These are phyloP conservation scores for Marchantia paleacea DNA, from an alignment of 225 moss, liverwort and hornwort genomes.

Conservation along the genomic window DNA sequence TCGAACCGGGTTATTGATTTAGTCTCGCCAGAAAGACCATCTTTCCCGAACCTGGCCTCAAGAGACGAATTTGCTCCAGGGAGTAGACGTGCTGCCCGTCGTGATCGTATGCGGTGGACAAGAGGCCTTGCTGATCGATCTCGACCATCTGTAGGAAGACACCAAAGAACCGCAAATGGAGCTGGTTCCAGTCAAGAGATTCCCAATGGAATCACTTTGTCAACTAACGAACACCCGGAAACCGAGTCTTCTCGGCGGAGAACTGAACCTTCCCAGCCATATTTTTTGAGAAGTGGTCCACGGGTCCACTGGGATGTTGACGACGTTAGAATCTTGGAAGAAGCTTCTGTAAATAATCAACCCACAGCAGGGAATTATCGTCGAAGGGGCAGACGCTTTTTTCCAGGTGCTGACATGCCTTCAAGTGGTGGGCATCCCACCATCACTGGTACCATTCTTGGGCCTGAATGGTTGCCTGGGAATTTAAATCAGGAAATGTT, in stretches of 20 bases:
- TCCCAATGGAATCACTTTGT: background rate
- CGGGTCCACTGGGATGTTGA: background rate
- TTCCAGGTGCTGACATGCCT: background rate
- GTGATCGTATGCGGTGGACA: background rate
- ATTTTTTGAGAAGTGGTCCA: background rate
- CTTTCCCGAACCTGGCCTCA: background rate
- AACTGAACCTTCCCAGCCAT: background rate
- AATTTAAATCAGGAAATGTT: background rate
- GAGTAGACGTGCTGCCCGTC: constrained; percentile 1
- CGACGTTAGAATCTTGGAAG: background rate
- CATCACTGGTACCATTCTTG: background rate
- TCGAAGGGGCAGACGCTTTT: background rate
- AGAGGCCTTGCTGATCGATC: background rate
- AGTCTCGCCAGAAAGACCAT: constrained; percentile 19
- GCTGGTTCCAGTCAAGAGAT: constrained; percentile 17
- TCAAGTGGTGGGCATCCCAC: background rate
- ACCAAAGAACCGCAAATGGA: constrained; percentile 10
- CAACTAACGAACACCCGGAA: background rate
- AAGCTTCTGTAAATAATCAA: background rate
- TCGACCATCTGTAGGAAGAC: constrained; percentile 7
- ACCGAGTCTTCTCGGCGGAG: constrained; percentile 7
- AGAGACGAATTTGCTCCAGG: background rate
- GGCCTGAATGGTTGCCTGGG: background rate
- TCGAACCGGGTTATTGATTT: background rate
- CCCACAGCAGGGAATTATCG: background rate